Evolutionary conservation across 1,284 basidiomycete species (phyloP), one percentile per base, ranked within the genome.

Genomic region (Pseudozyma sp.): DNA sequence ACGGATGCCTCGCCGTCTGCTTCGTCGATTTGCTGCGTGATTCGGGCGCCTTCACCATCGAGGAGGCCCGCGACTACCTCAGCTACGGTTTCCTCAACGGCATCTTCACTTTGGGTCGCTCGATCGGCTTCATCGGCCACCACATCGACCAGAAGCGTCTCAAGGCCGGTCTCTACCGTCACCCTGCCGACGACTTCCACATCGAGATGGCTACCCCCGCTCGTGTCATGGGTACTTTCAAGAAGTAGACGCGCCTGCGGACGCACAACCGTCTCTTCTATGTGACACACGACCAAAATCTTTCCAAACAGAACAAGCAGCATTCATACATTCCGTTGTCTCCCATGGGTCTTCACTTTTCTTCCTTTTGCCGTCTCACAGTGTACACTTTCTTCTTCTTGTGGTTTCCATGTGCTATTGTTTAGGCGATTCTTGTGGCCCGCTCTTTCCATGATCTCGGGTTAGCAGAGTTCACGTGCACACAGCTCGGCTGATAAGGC

Each of bases 11-110:
- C 75, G 96, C 96, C 50, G 96, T 96, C 72, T 97, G 92, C 88
- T 98, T 99, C 87, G 94, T 95, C 82, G 96, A 98, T 87, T 88
- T 99, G 63, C 90, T 99, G 66, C 90, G 92, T 52, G 93, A 95
- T 85, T 91, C 90, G 63, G 94, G 95, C 73, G 95, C 95, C 7
- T 99, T 99, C 89, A 94, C 92, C 4, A 89, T 91, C 19, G 95
- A 98, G 77, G 96, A 98, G 87, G 95, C 94, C 14, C 92, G 94
- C 77, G 96, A 99, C 87, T 98, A 98, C 88, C 93, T 94, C 88
- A 70, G 88, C 88, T 94, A 94, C 77, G 93, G 93, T 62, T 92
- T 92, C 17, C 89, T 99, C 68, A 98, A 98, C 86, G 95, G 94
- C 74, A 88, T 99, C 66, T 99, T 99, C 87, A 95, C 98, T 47